These are phyloP conservation scores for Sporopachydermia lactativora DNA, from an alignment of 805 yeast species.

Conservation along the genomic window DNA sequence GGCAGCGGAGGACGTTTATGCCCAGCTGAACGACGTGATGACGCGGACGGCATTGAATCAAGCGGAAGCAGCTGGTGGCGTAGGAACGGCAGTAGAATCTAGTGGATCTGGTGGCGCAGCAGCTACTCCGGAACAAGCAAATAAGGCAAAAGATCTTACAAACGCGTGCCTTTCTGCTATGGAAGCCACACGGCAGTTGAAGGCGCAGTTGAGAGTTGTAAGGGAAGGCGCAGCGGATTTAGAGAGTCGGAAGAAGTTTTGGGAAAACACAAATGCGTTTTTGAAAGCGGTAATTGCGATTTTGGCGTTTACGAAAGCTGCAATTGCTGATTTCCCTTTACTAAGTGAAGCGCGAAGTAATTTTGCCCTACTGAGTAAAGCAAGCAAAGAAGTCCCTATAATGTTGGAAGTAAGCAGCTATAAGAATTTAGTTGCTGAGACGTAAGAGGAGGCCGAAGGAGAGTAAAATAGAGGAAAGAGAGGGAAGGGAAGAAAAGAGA, in stretches of 20 bases:
- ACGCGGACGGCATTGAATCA: slow-evolving; percentile 46
- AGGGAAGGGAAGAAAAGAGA: too few relatives aligned
- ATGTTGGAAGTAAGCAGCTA: slow-evolving; percentile 56
- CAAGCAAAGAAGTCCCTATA: slow-evolving; percentile 87
- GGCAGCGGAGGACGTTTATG: slow-evolving; percentile 65
- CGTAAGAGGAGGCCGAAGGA: too few relatives aligned
- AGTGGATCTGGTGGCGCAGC: slow-evolving; percentile 6
- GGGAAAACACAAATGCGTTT: slow-evolving; percentile 77
- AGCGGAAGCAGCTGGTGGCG: slow-evolving; percentile 24
- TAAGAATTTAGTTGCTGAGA: slow-evolving; percentile 14
- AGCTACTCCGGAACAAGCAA: slow-evolving; percentile 32
- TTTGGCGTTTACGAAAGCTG: slow-evolving; percentile 66
- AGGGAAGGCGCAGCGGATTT: slow-evolving; percentile 30
- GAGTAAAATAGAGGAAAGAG: too few relatives aligned
- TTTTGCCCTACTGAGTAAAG: slow-evolving; percentile 68
- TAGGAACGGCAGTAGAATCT: slow-evolving; percentile 24
- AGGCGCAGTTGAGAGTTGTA: slow-evolving; percentile 36
- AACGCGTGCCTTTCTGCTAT: slow-evolving; percentile 64
- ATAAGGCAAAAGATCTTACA: slow-evolving; percentile 64
- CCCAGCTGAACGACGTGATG: slow-evolving; percentile 57
- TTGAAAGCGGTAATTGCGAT: slow-evolving; percentile 74
- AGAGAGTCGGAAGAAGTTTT: slow-evolving; percentile 47
- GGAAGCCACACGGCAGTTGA: slow-evolving; percentile 64
- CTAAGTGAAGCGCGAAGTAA: slow-evolving; percentile 69
- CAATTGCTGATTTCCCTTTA: slow-evolving; percentile 70